phyloP scores from a whole-genome alignment of 163 green algal genomes.

The Trebouxia gelatinosa region DNA sequence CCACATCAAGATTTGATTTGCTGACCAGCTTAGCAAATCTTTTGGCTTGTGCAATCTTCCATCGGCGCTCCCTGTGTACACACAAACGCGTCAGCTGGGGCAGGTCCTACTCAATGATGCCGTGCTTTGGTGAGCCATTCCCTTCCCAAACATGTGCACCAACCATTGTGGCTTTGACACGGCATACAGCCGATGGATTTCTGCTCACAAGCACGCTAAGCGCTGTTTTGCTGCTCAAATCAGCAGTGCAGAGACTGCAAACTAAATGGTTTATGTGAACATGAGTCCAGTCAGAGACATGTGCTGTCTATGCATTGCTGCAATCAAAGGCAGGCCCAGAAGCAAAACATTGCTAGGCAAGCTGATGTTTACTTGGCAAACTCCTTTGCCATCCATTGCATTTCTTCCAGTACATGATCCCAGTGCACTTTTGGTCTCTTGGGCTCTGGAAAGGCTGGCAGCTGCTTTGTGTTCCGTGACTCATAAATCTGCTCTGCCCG shows the following conservation, averaged over 20 bases:
- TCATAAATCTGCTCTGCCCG: constrained; percentile 38
- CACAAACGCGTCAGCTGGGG: neutral
- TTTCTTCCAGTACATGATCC: constrained; percentile 94
- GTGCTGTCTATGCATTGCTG: too few relatives aligned
- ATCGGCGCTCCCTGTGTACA: constrained; percentile 83
- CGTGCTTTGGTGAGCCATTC: neutral
- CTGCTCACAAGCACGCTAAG: too few relatives aligned
- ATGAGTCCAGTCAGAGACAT: too few relatives aligned
- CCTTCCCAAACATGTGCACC: neutral
- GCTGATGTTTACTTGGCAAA: constrained; percentile 66
- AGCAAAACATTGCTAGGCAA: too few relatives aligned
- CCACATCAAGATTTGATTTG: constrained; percentile 72
- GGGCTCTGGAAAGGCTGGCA: constrained; percentile 33
- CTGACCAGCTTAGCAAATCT: constrained; percentile 55
- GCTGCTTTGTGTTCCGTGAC: neutral
- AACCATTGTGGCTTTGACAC: too few relatives aligned
- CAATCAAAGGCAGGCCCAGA: too few relatives aligned
- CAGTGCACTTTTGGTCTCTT: constrained; percentile 83
- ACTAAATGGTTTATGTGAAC: too few relatives aligned
- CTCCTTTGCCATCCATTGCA: constrained; percentile 89
- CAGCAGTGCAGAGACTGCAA: too few relatives aligned
- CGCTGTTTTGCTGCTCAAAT: too few relatives aligned
- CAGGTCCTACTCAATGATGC: neutral
- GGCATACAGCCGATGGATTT: too few relatives aligned
- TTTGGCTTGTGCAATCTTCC: constrained; percentile 83